Percentiles rank a stretch among this genome's conserved stretches.
Conservation (phyloP, 2,329 filamentous ascomycete species). For the Hypoxylon sp. region DNA sequence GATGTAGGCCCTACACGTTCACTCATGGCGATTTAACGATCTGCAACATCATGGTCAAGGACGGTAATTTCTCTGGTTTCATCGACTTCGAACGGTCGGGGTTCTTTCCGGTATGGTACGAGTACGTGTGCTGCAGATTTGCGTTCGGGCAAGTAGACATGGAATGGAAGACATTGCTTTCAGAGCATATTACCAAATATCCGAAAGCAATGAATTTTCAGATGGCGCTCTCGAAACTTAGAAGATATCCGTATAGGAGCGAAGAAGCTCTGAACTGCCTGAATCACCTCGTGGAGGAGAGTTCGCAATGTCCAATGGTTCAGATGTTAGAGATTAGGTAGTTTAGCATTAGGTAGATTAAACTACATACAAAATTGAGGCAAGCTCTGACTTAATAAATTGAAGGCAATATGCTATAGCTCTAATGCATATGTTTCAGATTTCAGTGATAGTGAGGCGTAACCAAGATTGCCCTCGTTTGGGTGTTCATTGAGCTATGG, state of each 20-base stretch:
- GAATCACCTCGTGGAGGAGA: not conserved
- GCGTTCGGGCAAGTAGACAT: not conserved
- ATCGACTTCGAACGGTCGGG: slow-evolving; percentile 22
- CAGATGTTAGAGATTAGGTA: not conserved
- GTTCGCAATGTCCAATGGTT: slow-evolving; percentile 3
- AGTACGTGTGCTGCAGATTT: slow-evolving; percentile 7
- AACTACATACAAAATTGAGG: not conserved
- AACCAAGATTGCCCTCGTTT: not conserved
- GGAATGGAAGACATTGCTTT: slow-evolving; percentile 22
- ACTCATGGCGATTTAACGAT: slow-evolving; percentile 15
- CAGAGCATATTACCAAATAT: slow-evolving; percentile 1
- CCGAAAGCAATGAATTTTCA: slow-evolving; percentile 19
- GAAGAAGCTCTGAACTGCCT: not conserved
- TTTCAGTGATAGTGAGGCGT: not conserved
- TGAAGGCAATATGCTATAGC: not conserved
- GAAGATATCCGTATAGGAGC: not conserved
- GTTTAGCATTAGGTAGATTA: not conserved
- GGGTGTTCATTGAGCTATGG: not conserved
- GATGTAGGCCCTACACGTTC: slow-evolving; percentile 12
- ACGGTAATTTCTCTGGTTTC: slow-evolving; percentile 16
- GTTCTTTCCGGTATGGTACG: slow-evolving; percentile 22
- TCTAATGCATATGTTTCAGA: not conserved
- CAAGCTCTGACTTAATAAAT: not conserved
- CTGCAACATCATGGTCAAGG: slow-evolving; percentile 22
- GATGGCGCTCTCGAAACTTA: not conserved